A percentile compares a stretch with the other conserved stretches of the same genome.
Conservation (phyloP, 1,284 basidiomycete genomes). For the Cryptococcus floricola region DNA sequence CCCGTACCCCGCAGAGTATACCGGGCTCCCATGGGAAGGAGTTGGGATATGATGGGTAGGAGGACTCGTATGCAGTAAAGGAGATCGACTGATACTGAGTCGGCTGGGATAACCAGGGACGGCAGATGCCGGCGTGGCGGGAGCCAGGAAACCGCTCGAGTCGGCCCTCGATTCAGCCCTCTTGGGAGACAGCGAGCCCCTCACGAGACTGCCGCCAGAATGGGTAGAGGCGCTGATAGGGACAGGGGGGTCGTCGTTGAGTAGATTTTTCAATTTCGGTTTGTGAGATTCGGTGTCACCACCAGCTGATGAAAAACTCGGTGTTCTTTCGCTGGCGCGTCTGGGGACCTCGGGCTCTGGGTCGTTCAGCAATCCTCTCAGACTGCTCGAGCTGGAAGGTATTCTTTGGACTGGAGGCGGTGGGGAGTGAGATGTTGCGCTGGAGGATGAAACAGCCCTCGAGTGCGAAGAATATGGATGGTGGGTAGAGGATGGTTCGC, state of each 20-base stretch:
- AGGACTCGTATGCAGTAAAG: neutral
- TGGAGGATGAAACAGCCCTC: constrained; percentile 2
- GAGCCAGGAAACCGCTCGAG: constrained; percentile 9
- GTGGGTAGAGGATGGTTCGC: neutral
- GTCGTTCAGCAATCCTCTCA: constrained; percentile 23
- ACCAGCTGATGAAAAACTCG: neutral
- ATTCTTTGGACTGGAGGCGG: constrained; percentile 2
- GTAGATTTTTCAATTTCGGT: constrained; percentile 5
- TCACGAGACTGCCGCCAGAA: neutral
- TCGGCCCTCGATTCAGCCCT: constrained; percentile 5
- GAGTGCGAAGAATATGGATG: neutral
- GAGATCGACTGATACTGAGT: neutral
- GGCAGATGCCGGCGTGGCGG: neutral
- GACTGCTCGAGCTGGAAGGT: constrained; percentile 15
- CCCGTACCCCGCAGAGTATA: neutral
- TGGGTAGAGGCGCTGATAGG: neutral
- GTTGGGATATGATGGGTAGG: neutral
- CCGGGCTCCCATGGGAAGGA: neutral
- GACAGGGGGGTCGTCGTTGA: constrained; percentile 1
- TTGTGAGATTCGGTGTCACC: constrained; percentile 4
- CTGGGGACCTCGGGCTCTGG: constrained; percentile 5
- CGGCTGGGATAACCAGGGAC: no score
- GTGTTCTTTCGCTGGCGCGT: neutral
- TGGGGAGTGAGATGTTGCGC: constrained; percentile 8
- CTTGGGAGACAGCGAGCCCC: constrained; percentile 7